These are phyloP conservation scores for Pyracantha coccinea DNA, from an alignment of 331 rosid genomes.

Conservation along the genomic window DNA sequence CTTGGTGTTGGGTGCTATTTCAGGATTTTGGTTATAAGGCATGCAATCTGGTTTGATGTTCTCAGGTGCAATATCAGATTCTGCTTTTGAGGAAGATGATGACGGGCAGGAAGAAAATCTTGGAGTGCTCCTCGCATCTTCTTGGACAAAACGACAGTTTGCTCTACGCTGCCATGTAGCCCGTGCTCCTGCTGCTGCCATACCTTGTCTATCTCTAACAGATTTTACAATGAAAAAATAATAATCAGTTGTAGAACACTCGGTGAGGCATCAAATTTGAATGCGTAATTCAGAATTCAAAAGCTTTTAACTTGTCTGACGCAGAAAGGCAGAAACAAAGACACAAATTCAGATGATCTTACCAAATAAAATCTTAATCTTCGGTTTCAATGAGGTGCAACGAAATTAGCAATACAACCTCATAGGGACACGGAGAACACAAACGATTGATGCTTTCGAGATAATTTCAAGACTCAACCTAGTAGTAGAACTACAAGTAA, in stretches of 20 bases:
- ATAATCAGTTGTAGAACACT: background rate
- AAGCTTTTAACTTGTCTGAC: background rate
- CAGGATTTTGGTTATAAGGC: constrained; percentile 15
- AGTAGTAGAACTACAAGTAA: no score
- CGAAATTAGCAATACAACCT: no score
- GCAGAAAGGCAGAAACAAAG: background rate
- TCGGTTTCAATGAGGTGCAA: background rate
- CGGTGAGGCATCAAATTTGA: background rate
- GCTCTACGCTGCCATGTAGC: constrained; percentile 14
- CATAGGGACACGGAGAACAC: no score
- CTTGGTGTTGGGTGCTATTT: constrained; percentile 17
- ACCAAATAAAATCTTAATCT: background rate
- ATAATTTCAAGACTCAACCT: no score
- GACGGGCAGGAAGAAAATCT: constrained; percentile 22
- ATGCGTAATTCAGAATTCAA: background rate
- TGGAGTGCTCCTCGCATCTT: constrained; percentile 22
- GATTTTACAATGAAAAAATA: background rate
- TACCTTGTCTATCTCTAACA: constrained; percentile 1
- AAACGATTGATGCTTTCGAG: no score
- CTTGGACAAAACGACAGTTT: constrained; percentile 14
- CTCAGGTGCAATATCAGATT: constrained; percentile 25
- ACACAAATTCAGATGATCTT: background rate
- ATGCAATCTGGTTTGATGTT: constrained; percentile 9
- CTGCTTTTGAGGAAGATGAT: constrained; percentile 30
- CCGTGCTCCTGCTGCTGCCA: constrained; percentile 27